These are phyloP conservation scores for Coniferiporia weirii DNA, from an alignment of 1,284 basidiomycete genomes.

Conservation along the genomic window DNA sequence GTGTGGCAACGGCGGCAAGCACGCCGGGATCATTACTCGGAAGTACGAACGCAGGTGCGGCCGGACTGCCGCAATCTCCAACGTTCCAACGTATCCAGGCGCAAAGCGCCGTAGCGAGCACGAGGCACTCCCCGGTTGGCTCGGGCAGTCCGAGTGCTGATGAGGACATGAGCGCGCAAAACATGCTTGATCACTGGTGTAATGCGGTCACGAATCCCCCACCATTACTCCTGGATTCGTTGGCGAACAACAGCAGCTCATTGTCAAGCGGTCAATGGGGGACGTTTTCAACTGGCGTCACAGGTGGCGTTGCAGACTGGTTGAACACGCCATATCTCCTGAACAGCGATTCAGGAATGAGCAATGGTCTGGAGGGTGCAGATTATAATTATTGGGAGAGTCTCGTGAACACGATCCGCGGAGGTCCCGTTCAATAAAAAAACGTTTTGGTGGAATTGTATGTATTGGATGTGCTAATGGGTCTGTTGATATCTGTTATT, in stretches of 20 bases:
- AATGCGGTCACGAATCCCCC: slow-evolving; percentile 63
- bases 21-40: slow-evolving; percentile 17
- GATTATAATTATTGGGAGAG: slow-evolving; percentile 82
- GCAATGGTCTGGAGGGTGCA: slow-evolving; percentile 52
- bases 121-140: slow-evolving; percentile 46
- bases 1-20: not conserved
- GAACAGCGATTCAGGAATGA: slow-evolving; percentile 20
- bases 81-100: slow-evolving; percentile 61
- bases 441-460: not conserved
- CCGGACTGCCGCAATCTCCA: slow-evolving; percentile 35
- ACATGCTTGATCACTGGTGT: slow-evolving; percentile 75
- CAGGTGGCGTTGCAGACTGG: slow-evolving; percentile 13
- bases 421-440: slow-evolving; percentile 33
- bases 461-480: not conserved
- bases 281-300: slow-evolving; percentile 27
- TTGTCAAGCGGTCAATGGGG: slow-evolving; percentile 31
- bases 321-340: slow-evolving; percentile 21
- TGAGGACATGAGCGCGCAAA: slow-evolving; percentile 71
- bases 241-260: slow-evolving; percentile 24
- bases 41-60: not conserved
- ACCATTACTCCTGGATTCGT: slow-evolving; percentile 59
- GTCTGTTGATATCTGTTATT: not conserved
- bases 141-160: slow-evolving; percentile 65
- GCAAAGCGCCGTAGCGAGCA: slow-evolving; percentile 33
- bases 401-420: slow-evolving; percentile 69